Evolutionary conservation across 2,329 filamentous ascomycete species (phyloP).

Genomic region (Ceratocystis ficicola): DNA sequence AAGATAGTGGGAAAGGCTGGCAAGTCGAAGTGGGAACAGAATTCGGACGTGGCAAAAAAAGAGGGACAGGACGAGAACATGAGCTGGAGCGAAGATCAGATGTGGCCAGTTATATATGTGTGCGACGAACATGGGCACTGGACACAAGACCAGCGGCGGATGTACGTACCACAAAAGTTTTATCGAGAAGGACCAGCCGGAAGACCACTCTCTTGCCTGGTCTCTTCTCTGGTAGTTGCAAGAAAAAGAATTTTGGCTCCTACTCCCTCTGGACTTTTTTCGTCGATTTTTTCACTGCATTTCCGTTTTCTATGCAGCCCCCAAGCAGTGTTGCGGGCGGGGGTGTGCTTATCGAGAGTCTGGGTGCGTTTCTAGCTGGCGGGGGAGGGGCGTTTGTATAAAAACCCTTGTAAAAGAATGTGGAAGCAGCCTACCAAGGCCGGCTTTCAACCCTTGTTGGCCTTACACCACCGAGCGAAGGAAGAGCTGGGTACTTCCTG

Average conservation of each 20-base stretch:
- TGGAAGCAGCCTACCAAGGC: background rate
- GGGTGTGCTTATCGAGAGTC: background rate
- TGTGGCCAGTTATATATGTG: background rate
- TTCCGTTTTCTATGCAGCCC: background rate
- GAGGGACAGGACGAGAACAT: background rate
- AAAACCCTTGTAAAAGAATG: background rate
- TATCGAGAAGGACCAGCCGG: slow-evolving; percentile 4
- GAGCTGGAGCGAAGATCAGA: background rate
- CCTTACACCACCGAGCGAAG: background rate
- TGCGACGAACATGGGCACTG: background rate
- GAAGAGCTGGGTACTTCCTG: background rate
- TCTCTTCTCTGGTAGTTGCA: background rate
- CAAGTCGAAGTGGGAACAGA: background rate
- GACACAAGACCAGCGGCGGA: background rate
- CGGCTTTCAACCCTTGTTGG: background rate
- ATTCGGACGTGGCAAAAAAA: background rate
- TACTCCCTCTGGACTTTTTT: background rate
- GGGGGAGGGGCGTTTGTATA: background rate
- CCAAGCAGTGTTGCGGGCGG: background rate
- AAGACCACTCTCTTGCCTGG: background rate
- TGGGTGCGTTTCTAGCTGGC: background rate
- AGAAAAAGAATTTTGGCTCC: background rate
- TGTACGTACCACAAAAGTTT: background rate
- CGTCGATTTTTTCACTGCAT: background rate
- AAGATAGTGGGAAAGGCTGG: background rate